These are phyloP conservation scores for Knoxia roxburghii DNA, from an alignment of 257 asterid genomes.

Conservation along the genomic window DNA sequence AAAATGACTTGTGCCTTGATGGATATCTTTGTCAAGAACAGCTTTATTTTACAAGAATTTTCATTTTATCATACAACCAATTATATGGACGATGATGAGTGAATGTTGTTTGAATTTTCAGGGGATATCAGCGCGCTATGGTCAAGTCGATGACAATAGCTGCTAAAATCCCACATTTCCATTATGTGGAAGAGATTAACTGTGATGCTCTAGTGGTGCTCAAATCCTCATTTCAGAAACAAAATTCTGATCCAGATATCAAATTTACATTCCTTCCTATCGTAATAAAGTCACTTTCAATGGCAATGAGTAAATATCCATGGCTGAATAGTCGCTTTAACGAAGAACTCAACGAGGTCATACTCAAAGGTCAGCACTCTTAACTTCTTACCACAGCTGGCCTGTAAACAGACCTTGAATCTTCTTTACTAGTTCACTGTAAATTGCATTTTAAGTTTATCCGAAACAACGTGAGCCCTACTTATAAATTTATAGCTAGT, in stretches of 20 bases:
- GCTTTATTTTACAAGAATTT: neutral
- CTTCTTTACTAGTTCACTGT: neutral
- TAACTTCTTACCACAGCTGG: neutral
- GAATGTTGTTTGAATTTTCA: constrained; percentile 26
- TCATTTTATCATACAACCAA: neutral
- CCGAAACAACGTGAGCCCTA: neutral
- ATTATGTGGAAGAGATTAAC: constrained; percentile 84
- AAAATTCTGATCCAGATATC: constrained; percentile 60
- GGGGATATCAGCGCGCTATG: constrained; percentile 99
- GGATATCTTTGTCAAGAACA: constrained; percentile 4
- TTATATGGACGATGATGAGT: neutral
- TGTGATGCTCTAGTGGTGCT: constrained; percentile 74
- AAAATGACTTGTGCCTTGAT: neutral
- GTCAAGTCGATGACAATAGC: constrained; percentile 84
- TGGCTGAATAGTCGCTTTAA: constrained; percentile 79
- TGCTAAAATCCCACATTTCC: constrained; percentile 89
- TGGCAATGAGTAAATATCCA: constrained; percentile 70
- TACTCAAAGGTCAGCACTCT: constrained; percentile 58
- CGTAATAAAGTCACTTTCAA: constrained; percentile 76
- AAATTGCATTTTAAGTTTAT: neutral
- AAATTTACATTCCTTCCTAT: constrained; percentile 78
- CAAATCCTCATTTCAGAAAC: constrained; percentile 64
- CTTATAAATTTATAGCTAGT: neutral
- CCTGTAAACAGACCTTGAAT: neutral
- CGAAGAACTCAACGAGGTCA: constrained; percentile 69